Base-by-base conservation (phyloP, 352 stramenopile genomes). In the Achlya hypogyna region DNA sequence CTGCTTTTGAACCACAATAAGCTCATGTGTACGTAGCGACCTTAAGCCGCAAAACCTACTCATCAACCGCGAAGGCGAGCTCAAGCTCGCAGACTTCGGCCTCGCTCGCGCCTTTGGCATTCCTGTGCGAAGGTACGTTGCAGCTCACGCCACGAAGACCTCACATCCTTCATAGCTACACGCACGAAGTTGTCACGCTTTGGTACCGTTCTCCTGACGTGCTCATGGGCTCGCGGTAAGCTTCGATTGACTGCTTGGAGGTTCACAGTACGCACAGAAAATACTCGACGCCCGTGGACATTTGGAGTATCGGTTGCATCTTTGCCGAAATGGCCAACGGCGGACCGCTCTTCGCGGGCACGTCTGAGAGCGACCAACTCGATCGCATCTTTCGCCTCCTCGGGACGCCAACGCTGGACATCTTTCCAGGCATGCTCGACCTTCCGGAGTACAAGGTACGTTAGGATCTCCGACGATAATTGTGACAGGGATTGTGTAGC, bases 11-110 rank as follows among this genome's bases (percentile, higher is more conserved):
- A 28, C 38, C 1, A 54, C 65, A 72, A 31, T 20, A n/a, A 34
- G 35, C 14, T 20, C 20, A 31, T 8, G 6, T 45, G 29, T 18
- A 58, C 23, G 53, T 2, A 99, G 97, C 22, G 97, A 99, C 76
- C 81, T 99, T 32, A 99, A 99, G 76, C 96, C 96, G 32, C 96
- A 99, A 69, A 99, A 99, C 70, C 72, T 99, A 69, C 82, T 99
- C 22, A 98, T 99, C 77, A 99, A 99, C 76, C 87, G 91, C 10
- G 92, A 98, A 69, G 95, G 96, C 40, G 91, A 98, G 58, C 84
- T 99, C 20, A 99, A 99, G 76, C 85, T 99, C n/a, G 97, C 95
- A 18, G 98, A 99, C 74, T 99, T 99, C 88, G 98, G 98, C 22
- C 81, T 99, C n/a, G 98, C 98, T 27, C 79, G 98, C 52, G 97